Evolutionary conservation across 2,329 filamentous ascomycete genomes (phyloP).

Genomic region (Aspergillus sp.): DNA sequence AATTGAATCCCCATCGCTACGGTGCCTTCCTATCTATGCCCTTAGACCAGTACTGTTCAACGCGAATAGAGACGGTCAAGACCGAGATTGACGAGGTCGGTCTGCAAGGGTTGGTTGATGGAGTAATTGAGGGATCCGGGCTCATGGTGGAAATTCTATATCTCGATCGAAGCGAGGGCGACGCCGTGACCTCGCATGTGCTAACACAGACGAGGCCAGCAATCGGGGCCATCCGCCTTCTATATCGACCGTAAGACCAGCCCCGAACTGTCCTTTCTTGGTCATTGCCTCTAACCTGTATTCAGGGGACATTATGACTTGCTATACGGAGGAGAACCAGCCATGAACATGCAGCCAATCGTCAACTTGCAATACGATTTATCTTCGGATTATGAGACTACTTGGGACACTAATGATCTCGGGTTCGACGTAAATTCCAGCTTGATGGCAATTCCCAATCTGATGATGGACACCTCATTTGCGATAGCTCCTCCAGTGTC

Average conservation of each 20-base stretch:
- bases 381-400: conserved; percentile 34
- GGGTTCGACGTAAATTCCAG: conserved; percentile 42
- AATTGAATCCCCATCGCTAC: conserved; percentile 68
- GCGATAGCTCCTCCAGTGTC: conserved; percentile 29
- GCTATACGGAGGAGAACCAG: conserved; percentile 67
- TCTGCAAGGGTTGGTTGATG: conserved; percentile 72
- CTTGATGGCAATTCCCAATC: conserved; percentile 42
- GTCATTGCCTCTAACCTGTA: conserved; percentile 20
- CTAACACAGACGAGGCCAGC: conserved; percentile 34
- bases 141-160: conserved; percentile 87
- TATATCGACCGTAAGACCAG: conserved; percentile 63
- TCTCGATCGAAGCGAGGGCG: conserved; percentile 79
- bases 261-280: background rate
- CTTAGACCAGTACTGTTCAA: conserved; percentile 67
- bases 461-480: conserved; percentile 40
- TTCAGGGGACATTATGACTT: conserved; percentile 86
- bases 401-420: conserved; percentile 39
- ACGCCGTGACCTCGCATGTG: conserved; percentile 61
- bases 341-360: conserved; percentile 38
- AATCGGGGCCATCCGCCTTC: conserved; percentile 66
- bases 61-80: conserved; percentile 70
- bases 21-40: conserved; percentile 67
- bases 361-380: conserved; percentile 45
- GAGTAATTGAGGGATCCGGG: conserved; percentile 74
- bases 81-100: conserved; percentile 92